Conservation (phyloP, 2,329 filamentous ascomycete genomes). For the Ophiocordyceps robertsii region DNA sequence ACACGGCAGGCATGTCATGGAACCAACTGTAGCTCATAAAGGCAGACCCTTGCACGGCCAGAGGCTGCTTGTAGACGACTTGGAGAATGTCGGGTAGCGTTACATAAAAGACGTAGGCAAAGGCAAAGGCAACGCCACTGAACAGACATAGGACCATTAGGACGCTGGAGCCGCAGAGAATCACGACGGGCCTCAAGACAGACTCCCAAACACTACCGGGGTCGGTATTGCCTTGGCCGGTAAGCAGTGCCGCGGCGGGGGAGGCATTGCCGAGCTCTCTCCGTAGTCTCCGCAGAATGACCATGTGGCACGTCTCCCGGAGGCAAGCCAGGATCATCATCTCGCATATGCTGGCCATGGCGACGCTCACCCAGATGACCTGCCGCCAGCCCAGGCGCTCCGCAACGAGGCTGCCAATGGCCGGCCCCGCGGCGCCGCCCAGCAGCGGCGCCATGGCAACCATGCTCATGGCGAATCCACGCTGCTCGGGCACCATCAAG, state of each 20-base stretch:
- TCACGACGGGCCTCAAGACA: constrained; percentile 29
- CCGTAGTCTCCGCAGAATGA: constrained; percentile 35
- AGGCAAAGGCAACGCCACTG: constrained; percentile 33
- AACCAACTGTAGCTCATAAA: not conserved
- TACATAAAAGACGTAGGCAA: constrained; percentile 39
- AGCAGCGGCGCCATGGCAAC: constrained; percentile 43
- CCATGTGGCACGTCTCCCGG: constrained; percentile 47
- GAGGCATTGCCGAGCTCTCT: too few relatives aligned
- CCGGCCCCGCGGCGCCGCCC: constrained; percentile 43
- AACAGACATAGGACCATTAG: constrained; percentile 35
- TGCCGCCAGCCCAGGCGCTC: constrained; percentile 40
- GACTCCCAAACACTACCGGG: too few relatives aligned
- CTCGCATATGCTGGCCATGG: constrained; percentile 33
- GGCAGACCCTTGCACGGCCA: not conserved
- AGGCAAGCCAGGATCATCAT: constrained; percentile 36
- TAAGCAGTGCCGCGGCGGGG: too few relatives aligned
- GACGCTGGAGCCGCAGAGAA: constrained; percentile 36
- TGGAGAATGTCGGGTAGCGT: constrained; percentile 37
- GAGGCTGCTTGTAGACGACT: not conserved
- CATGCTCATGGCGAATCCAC: constrained; percentile 44
- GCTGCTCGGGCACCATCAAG: constrained; percentile 42
- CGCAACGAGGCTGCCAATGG: constrained; percentile 39
- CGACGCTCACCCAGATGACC: constrained; percentile 36
- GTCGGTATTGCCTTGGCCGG: too few relatives aligned
- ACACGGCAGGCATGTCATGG: not conserved